A percentile compares a stretch with the other conserved stretches of the same genome.
Evolutionary conservation across 495 filamentous ascomycete genomes (phyloP).

Genomic region (Tuber melanosporum): DNA sequence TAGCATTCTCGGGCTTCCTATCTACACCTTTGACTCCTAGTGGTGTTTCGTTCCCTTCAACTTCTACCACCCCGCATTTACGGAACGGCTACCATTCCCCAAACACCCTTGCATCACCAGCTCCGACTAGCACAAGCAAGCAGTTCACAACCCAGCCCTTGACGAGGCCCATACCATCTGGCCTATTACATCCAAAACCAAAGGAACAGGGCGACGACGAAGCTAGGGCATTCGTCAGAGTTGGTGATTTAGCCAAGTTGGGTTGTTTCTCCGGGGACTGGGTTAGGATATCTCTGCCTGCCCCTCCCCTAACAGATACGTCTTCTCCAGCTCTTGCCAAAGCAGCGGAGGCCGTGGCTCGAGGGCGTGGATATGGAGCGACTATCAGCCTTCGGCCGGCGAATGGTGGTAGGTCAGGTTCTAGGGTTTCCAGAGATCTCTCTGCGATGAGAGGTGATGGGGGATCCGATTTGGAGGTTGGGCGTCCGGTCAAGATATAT

Average conservation of each 20-base stretch:
- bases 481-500: slow-evolving; percentile 79
- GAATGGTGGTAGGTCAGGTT: slow-evolving; percentile 43
- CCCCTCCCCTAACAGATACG: slow-evolving; percentile 43
- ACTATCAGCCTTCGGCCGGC: slow-evolving; percentile 50
- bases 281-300: slow-evolving; percentile 73
- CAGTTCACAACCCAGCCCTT: slow-evolving; percentile 75
- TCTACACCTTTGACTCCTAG: slow-evolving; percentile 56
- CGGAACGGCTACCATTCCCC: slow-evolving; percentile 45
- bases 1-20: slow-evolving; percentile 69
- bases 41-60: slow-evolving; percentile 54
- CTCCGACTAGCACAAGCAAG: slow-evolving; percentile 46
- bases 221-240: slow-evolving; percentile 78
- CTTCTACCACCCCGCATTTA: slow-evolving; percentile 31
- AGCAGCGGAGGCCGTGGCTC: slow-evolving; percentile 34
- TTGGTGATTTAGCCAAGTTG: slow-evolving; percentile 73
- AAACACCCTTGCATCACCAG: slow-evolving; percentile 53
- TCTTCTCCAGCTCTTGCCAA: slow-evolving; percentile 29
- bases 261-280: slow-evolving; percentile 97
- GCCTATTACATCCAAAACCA: slow-evolving; percentile 77
- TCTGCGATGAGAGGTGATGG: slow-evolving; percentile 45
- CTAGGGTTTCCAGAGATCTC: slow-evolving; percentile 47
- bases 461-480: slow-evolving; percentile 42
- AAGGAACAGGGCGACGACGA: slow-evolving; percentile 73
- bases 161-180: slow-evolving; percentile 62
- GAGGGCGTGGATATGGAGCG: slow-evolving; percentile 49